phyloP scores from a whole-genome alignment of 192 early-diverging fungal genomes.

The Linderina pennispora region DNA sequence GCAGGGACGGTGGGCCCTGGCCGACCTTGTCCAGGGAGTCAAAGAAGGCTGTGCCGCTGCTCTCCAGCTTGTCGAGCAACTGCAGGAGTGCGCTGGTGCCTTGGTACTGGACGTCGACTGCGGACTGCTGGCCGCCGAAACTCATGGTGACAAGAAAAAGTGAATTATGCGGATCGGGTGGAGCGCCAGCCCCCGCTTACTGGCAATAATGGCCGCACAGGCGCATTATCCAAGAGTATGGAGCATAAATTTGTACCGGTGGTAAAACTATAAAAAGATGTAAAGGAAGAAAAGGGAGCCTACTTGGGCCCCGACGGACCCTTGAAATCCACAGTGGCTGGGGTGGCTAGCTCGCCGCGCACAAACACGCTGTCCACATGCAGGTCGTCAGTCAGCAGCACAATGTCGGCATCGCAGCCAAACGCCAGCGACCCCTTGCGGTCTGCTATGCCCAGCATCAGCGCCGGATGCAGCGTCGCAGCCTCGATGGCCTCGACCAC shows the following conservation, averaged over 20 bases:
- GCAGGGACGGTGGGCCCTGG: conserved; percentile 42
- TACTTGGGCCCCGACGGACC: too few relatives aligned
- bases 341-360: conserved; percentile 19
- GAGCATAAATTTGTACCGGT: too few relatives aligned
- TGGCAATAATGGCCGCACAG: too few relatives aligned
- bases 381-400: conserved; percentile 18
- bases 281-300: too few relatives aligned
- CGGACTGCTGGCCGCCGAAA: neutral
- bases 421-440: conserved; percentile 19
- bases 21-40: conserved; percentile 41
- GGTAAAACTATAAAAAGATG: too few relatives aligned
- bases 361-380: conserved; percentile 14
- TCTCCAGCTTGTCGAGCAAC: conserved; percentile 28
- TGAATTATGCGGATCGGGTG: too few relatives aligned
- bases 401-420: conserved; percentile 27
- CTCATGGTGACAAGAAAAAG: neutral
- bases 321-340: conserved; percentile 6
- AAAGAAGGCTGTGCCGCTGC: conserved; percentile 31
- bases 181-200: too few relatives aligned
- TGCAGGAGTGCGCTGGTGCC: conserved; percentile 22
- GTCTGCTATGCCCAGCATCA: conserved; percentile 21
- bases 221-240: too few relatives aligned
- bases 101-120: conserved; percentile 20
- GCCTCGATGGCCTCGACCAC: conserved; percentile 22
- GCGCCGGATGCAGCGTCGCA: conserved; percentile 25